Evolutionary conservation across 163 green algal genomes (phyloP), one percentile per base, ranked within the genome.

Genomic region (Scenedesmus sp.): DNA sequence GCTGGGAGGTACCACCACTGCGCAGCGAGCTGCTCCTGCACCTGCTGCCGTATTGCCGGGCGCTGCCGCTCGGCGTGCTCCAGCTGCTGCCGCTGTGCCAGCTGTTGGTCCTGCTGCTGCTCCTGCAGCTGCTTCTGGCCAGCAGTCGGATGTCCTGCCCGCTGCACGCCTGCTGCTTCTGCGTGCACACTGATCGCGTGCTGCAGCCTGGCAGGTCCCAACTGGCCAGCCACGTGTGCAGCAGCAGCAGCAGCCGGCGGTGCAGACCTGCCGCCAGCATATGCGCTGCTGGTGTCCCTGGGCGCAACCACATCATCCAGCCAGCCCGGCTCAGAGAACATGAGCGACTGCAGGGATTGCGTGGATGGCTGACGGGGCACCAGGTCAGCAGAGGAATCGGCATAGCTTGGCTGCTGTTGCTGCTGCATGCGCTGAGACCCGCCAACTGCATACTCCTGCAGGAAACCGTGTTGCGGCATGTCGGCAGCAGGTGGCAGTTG

Each of bases 21-120:
- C 15, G 72, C 72, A 3, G 35, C 72, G 26, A 76, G n/a, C 46
- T 16, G 81, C 53, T 87, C 18, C 44, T 87, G 30, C 81, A 73
- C 51, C 81, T 76, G 81, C 51, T 83, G 76, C 76, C 59, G 51
- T 35, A 40, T 73, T 0, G 3, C 33, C 44, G n/a, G 30, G 12
- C 79, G 33, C 82, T 78, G 24, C 56, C n/a, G 22, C 35, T 43
- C 35, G 22, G 35, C 53, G 2, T 80, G 53, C 53, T 88, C n/a
- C 82, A 80, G 82, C 82, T 88, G 82, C 82, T 88, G 82, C 82
- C 49, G 82, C 82, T 78, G 35, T 30, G 78, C 24, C 46, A 33
- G 82, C 56, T 35, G 49, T 7, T 51, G 26, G 3, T 42, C 42
- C 83, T 51, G 24, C 26, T 83, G 85, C 85, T 72, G 65, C 61